Base-by-base conservation (phyloP, 1,139 yeast species). In the Yamadazyma spencermartinsiae region DNA sequence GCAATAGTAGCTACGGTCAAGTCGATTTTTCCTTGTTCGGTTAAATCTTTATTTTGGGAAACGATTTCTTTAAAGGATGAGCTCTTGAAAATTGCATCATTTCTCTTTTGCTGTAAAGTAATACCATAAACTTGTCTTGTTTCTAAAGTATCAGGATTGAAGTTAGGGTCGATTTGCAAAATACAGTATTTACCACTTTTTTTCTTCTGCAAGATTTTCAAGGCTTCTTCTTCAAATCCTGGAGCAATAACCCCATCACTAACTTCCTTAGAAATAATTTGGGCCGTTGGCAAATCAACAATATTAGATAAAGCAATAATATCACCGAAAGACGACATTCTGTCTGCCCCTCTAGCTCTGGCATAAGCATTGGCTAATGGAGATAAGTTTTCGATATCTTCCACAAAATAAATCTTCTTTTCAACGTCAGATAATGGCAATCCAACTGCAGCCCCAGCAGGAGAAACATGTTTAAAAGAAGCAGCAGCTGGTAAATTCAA, bases 231-330 rank as follows among this genome's bases (percentile, higher is more conserved):
- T 55, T 86, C 86, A 68, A 72, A 92, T 42, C 96, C 98, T 54
- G 98, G 98, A 31, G 98, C 98, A 72, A 92, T 87, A 44, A 92
- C 96, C 75, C 98, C 98, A 63, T 92, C 98, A 32, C 95, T 84
- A 33, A 92, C 98, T 73, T 92, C 98, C 69, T 87, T 88, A 43
- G 97, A 86, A 63, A 92, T 92, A 68, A 92, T 92, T 68, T 86
- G 86, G 41, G 98, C 98, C 43, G 98, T 92, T 61, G 97, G 90
- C 42, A 86, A 74, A 65, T 92, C 98, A 50, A 92, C 98, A 67
- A 86, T 87, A 74, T 90, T 90, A 45, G 97, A 88, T 49, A 92
- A 76, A 39, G 98, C 98, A 59, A 92, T 92, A 77, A 90, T 92
- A 70, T 92, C 98, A 61, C 98, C 98, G 60, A 92, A 92, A 12